Conservation (phyloP, 2,329 filamentous ascomycete species). For the Sporothrix brasiliensis region DNA sequence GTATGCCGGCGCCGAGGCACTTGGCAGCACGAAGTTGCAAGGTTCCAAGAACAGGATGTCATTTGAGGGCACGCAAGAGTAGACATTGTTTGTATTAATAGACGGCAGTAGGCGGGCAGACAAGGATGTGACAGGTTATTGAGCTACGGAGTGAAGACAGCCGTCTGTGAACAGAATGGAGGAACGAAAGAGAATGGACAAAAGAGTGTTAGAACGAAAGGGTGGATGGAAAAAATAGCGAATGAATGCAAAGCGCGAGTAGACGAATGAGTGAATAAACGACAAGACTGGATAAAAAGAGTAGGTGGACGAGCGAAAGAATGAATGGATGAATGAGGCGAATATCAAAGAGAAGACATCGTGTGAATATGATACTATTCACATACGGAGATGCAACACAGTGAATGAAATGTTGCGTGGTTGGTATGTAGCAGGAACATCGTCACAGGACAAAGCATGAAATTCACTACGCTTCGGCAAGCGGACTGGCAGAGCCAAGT, state of each 20-base stretch:
- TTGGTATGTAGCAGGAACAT: too few relatives aligned
- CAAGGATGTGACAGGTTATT: neutral
- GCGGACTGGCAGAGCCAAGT: too few relatives aligned
- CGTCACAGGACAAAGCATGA: neutral
- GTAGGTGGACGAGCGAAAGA: neutral
- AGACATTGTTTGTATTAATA: neutral
- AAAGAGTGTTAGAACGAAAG: neutral
- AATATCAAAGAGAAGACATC: too few relatives aligned
- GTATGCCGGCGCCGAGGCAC: neutral
- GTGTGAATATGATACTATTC: too few relatives aligned
- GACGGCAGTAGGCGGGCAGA: neutral
- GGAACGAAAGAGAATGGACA: too few relatives aligned
- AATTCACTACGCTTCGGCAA: neutral
- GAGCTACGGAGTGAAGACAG: neutral
- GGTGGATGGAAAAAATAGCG: neutral
- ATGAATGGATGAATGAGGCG: too few relatives aligned
- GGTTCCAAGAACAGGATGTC: neutral
- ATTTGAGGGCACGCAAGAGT: neutral
- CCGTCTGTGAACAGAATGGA: neutral
- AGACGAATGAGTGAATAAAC: neutral
- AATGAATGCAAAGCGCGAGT: neutral
- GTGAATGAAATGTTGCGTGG: too few relatives aligned
- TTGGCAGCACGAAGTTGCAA: constrained; percentile 12
- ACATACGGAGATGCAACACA: too few relatives aligned
- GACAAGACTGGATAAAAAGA: neutral